Evolutionary conservation across 208 protist species (phyloP), one percentile per base, ranked within the genome.

Genomic region (Trichomonas gallinae): DNA sequence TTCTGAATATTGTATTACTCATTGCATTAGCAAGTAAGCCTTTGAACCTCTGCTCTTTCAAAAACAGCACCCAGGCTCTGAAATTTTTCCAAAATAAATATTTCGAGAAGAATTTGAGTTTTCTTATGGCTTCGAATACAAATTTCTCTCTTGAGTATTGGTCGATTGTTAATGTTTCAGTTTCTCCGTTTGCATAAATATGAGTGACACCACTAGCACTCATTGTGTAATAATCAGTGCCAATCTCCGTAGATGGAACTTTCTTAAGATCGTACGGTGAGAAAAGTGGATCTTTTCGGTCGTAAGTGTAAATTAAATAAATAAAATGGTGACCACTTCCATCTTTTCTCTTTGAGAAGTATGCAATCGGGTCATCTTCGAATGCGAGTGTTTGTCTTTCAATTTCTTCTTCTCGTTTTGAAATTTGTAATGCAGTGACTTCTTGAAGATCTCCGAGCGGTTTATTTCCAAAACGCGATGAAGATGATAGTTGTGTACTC

Each of bases 21-120:
- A 51, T 51, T 1, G 44, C 44, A 11, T n/a, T 34, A 3, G 42
- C 31, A 9, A 34, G 40, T 38, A 93, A 38, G 48, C 13, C 13
- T 42, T 48, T 48, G 45, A 48, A 51, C 44, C 87, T 48, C 31
- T 93, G 87, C 8, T 51, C 13, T 38, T 34, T 93, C 8, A 93
- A 21, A 36, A 93, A 93, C 17, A 34, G 8, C n/a, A 21, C 1
- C 87, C 87, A 93, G 4, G 26, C 17, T 51, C 87, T 34, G 51
- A 93, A 93, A 48, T 42, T 17, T 51, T 93, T 93, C 87, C 87
- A 93, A 93, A 40, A 51, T 6, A 93, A 93, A 93, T 38, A 93
- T 17, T 51, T 23, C 15, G 44, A 48, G n/a, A 93, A 51, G 34
- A 93, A n/a, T 93, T 48, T 48, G 2, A 93, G 31, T 93, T 93